These are phyloP conservation scores for Chernovozyma aurita DNA, from an alignment of 1,139 yeast genomes.

Conservation along the genomic window DNA sequence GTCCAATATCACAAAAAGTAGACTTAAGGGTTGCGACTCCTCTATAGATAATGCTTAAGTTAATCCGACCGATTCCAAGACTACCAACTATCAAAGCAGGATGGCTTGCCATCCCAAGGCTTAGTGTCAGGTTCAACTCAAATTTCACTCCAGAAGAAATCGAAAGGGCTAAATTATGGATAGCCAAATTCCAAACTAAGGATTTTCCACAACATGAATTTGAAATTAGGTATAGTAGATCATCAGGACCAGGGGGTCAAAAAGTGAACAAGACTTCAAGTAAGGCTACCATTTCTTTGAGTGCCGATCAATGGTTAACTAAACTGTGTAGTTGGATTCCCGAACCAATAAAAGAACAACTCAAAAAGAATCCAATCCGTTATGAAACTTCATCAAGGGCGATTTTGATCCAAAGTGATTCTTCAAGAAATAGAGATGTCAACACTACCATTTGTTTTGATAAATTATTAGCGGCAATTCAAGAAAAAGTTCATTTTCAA, in stretches of 20 bases:
- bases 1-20: no score
- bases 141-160: constrained; percentile 18
- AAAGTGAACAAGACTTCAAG: constrained; percentile 83
- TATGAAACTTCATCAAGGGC: constrained; percentile 58
- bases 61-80: background rate
- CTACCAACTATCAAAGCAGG: no score
- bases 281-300: constrained; percentile 66
- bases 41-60: background rate
- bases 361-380: constrained; percentile 37
- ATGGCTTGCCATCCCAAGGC: no score
- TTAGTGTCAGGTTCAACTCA: constrained; percentile 1
- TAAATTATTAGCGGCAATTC: constrained; percentile 54
- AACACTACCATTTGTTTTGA: constrained; percentile 58
- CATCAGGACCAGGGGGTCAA: constrained; percentile 96
- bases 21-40: no score
- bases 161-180: constrained; percentile 42
- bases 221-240: constrained; percentile 55
- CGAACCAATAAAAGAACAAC: constrained; percentile 39
- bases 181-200: constrained; percentile 24
- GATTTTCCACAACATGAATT: constrained; percentile 51
- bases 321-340: constrained; percentile 64
- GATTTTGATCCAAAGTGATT: constrained; percentile 59
- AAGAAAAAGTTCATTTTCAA: constrained; percentile 42
- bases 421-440: constrained; percentile 51
- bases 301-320: constrained; percentile 42